phyloP scores from a whole-genome alignment of 148 eudicot species.

The Camellia granthamiana region DNA sequence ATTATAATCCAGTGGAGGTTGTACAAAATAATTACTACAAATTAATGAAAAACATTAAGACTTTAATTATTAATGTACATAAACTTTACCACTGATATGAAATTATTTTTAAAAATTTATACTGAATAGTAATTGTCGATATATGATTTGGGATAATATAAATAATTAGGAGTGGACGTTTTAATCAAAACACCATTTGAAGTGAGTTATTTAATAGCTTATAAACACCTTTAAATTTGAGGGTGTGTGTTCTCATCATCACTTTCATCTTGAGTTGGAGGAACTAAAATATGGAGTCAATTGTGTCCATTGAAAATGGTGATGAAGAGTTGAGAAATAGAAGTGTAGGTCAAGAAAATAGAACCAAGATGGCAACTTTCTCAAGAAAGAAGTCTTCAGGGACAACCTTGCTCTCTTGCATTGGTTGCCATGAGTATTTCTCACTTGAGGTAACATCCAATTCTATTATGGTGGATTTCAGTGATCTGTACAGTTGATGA shows the following conservation, averaged over 20 bases:
- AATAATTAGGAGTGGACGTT: background rate
- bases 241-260: background rate
- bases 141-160: too few species aligned
- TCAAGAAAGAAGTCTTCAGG: background rate
- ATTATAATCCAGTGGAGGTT: too few species aligned
- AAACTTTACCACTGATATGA: too few species aligned
- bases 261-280: background rate
- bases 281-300: background rate
- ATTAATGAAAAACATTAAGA: too few species aligned
- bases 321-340: background rate
- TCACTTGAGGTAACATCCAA: slow-evolving; percentile 7
- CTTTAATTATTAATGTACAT: too few species aligned
- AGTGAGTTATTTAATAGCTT: background rate
- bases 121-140: too few species aligned
- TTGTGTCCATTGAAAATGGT: background rate
- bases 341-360: background rate
- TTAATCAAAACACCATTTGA: background rate
- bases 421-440: slow-evolving; percentile 9
- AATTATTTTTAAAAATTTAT: too few species aligned
- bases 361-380: background rate
- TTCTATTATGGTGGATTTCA: background rate
- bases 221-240: background rate
- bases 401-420: background rate
- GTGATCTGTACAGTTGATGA: background rate
- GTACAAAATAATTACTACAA: too few species aligned